These are phyloP conservation scores for Trichocomaceae sp. DNA, from an alignment of 2,329 filamentous ascomycete species.

Conservation along the genomic window DNA sequence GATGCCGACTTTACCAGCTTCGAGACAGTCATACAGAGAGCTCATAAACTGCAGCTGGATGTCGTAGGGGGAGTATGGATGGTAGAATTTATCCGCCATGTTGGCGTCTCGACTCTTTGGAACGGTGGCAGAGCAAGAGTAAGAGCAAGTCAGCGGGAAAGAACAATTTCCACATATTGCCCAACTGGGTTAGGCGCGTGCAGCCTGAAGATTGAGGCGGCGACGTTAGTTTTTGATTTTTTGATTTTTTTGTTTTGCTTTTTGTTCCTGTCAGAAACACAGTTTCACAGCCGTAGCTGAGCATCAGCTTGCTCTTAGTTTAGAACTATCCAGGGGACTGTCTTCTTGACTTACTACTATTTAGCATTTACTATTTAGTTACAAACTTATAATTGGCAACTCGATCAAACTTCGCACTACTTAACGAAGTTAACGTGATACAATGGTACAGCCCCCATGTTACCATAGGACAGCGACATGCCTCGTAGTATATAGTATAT, in stretches of 20 bases:
- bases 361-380: too few species aligned
- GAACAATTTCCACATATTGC: conserved; percentile 3
- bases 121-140: background rate
- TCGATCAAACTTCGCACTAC: background rate
- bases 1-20: conserved; percentile 74
- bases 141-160: conserved; percentile 1
- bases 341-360: too few species aligned
- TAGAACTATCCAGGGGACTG: too few species aligned
- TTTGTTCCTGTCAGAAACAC: background rate
- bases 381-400: background rate
- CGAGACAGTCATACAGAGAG: conserved; percentile 69
- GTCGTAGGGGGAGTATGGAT: conserved; percentile 79
- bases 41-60: conserved; percentile 87
- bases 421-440: background rate
- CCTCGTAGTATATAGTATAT: too few species aligned
- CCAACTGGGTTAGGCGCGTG: background rate
- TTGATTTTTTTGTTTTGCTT: too few species aligned
- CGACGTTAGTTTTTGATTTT: background rate
- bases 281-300: background rate
- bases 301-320: background rate
- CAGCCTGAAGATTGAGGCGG: background rate
- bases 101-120: background rate
- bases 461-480: background rate
- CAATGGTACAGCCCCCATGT: background rate
- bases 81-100: conserved; percentile 62